Evolutionary conservation across 495 filamentous ascomycete genomes (phyloP), one percentile per base, ranked within the genome.

Genomic region (Thermothielavioides terrestris): DNA sequence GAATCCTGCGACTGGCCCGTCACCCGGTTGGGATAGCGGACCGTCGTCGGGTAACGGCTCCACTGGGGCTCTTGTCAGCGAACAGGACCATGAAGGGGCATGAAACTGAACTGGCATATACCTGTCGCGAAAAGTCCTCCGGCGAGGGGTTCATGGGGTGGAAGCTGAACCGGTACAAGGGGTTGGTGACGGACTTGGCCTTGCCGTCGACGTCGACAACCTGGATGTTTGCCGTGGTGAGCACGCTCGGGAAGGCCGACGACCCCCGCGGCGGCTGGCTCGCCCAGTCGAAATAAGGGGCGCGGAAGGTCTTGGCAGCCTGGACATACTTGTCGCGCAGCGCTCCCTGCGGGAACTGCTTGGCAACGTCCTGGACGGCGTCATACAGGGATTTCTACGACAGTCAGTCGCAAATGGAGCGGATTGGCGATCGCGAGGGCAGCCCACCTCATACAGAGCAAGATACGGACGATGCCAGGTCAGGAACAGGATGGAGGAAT

Each of bases 381-480:
- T 63, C 63, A 49, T 74, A 78, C 26, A 84, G 61, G 12, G 72
- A 62, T 75, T 83, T 73, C 77, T 83, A 44, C 26, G 6, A 35
- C 26, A 20, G 11, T 46, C 22, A 42, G 15, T 46, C 58, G 38
- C 59, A 32, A 31, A 22, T 12, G 21, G 18, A 10, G 20, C 4
- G 2, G 11, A 18, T 21, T 18, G 37, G 3, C 1, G 4, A 44
- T n/a, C 26, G 25, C 31, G 3, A 11, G 34, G 26, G 15, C 27
- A 1, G 17, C 28, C 40, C 46, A 79, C 80, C 72, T 86, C 84
- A 45, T 60, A 67, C 0, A 59, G 56, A 31, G 77, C 73, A 40
- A 85, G 68, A 57, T 86, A 87, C 6, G 82, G 78, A 11, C 84
- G 68, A 64, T 87, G 82, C 83, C 84, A 87, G 4, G 80, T 70